Percentiles rank a stretch among this genome's conserved stretches.
phyloP scores from a whole-genome alignment of 768 basidiomycete genomes.

The Leucogyrophana mollusca region DNA sequence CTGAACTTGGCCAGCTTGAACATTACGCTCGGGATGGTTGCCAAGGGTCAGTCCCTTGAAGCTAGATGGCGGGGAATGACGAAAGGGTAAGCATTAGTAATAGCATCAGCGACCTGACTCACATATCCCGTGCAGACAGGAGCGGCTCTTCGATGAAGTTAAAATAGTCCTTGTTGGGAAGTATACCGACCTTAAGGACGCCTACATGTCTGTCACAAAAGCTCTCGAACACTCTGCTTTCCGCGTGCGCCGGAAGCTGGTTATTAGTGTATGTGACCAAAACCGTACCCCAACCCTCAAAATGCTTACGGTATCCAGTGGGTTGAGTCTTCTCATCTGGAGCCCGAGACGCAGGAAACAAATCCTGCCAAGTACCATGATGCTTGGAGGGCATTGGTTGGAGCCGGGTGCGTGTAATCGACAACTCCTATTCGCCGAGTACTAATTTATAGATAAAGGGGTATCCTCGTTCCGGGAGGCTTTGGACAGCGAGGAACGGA shows the following conservation, averaged over 20 bases:
- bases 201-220: conserved; percentile 98
- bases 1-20: conserved; percentile 66
- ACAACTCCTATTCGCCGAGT: neutral
- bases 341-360: conserved; percentile 73
- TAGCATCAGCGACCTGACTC: neutral
- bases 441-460: conserved; percentile 43
- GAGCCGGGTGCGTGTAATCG: conserved; percentile 63
- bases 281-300: neutral
- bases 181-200: conserved; percentile 95
- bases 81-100: conserved; percentile 60
- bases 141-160: conserved; percentile 86
- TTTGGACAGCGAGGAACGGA: conserved; percentile 93
- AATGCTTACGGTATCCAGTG: conserved; percentile 50
- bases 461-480: conserved; percentile 96
- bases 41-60: conserved; percentile 65
- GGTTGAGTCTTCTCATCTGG: conserved; percentile 94
- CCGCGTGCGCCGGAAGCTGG: conserved; percentile 82
- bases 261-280: conserved; percentile 61
- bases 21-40: conserved; percentile 53
- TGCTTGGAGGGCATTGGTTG: conserved; percentile 90
- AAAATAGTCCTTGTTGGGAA: conserved; percentile 93
- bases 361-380: conserved; percentile 91
- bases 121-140: conserved; percentile 60
- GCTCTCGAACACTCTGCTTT: conserved; percentile 96
- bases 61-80: conserved; percentile 84